phyloP scores from a whole-genome alignment of 768 basidiomycete genomes.

The Gautieria morchelliformis region DNA sequence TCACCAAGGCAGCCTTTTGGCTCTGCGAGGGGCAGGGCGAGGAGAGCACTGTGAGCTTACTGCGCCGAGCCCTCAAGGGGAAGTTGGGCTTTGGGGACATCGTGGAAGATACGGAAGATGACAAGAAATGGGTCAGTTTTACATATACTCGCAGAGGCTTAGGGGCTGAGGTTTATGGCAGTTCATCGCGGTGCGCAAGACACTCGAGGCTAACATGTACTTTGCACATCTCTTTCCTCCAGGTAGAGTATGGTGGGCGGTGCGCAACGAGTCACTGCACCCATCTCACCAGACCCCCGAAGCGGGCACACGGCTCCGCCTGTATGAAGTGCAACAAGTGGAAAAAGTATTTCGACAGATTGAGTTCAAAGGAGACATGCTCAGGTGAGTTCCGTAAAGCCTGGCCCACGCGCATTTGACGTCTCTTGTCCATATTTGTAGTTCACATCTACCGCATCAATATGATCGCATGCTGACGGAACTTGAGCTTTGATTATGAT shows the following conservation, averaged over 20 bases:
- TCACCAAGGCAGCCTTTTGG: constrained; percentile 68
- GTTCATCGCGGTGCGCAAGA: constrained; percentile 77
- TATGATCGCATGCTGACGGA: constrained; percentile 72
- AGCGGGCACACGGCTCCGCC: constrained; percentile 29
- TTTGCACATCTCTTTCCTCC: constrained; percentile 65
- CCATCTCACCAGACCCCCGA: constrained; percentile 35
- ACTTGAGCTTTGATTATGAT: constrained; percentile 19
- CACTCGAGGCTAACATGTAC: constrained; percentile 77
- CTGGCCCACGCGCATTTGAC: too few species aligned
- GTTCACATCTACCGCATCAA: constrained; percentile 71
- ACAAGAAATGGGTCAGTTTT: constrained; percentile 2
- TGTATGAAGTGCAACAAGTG: constrained; percentile 72
- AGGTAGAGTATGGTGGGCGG: constrained; percentile 70
- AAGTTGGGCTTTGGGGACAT: constrained; percentile 49
- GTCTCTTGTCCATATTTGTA: constrained; percentile 17
- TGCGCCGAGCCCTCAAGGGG: constrained; percentile 44
- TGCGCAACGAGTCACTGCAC: constrained; percentile 63
- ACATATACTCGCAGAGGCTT: background rate
- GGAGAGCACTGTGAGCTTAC: constrained; percentile 32
- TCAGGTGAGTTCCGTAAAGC: constrained; percentile 38
- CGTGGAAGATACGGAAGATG: constrained; percentile 29
- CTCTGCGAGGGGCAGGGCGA: constrained; percentile 60
- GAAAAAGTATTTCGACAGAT: constrained; percentile 74
- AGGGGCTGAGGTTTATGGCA: constrained; percentile 18
- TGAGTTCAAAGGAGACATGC: constrained; percentile 71